phyloP scores from a whole-genome alignment of 2,329 filamentous ascomycete species.

The Cercospora berteroae region DNA sequence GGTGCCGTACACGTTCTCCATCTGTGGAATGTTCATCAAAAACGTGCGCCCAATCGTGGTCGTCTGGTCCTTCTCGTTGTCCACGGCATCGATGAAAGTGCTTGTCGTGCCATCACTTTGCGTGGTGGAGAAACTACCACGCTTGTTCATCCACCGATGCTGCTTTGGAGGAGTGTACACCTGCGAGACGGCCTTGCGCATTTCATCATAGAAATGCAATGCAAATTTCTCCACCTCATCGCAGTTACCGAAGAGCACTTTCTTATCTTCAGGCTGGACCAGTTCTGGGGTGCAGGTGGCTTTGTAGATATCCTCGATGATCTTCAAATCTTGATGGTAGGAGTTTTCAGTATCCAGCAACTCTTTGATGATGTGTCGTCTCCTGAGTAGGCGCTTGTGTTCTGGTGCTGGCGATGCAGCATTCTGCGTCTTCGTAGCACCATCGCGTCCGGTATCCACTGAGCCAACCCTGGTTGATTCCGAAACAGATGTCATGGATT shows the following conservation, averaged over 20 bases:
- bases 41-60: slow-evolving; percentile 62
- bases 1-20: slow-evolving; percentile 64
- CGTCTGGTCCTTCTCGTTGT: slow-evolving; percentile 57
- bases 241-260: slow-evolving; percentile 87
- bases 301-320: slow-evolving; percentile 96
- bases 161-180: slow-evolving; percentile 69
- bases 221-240: slow-evolving; percentile 89
- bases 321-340: slow-evolving; percentile 93
- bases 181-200: slow-evolving; percentile 76
- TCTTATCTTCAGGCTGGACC: slow-evolving; percentile 79
- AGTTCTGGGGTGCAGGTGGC: slow-evolving; percentile 71
- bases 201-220: slow-evolving; percentile 69
- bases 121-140: slow-evolving; percentile 48
- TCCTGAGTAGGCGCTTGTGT: slow-evolving; percentile 71
- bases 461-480: slow-evolving; percentile 33
- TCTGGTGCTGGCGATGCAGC: slow-evolving; percentile 40
- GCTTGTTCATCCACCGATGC: slow-evolving; percentile 54
- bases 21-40: slow-evolving; percentile 53
- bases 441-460: slow-evolving; percentile 28
- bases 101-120: slow-evolving; percentile 40
- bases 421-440: slow-evolving; percentile 25
- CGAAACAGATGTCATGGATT: slow-evolving; percentile 38
- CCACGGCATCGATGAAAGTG: slow-evolving; percentile 36
- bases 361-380: slow-evolving; percentile 84
- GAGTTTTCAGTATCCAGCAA: slow-evolving; percentile 87